Conservation (phyloP, 2,329 filamentous ascomycete genomes). For the Claviceps quebecensis region DNA sequence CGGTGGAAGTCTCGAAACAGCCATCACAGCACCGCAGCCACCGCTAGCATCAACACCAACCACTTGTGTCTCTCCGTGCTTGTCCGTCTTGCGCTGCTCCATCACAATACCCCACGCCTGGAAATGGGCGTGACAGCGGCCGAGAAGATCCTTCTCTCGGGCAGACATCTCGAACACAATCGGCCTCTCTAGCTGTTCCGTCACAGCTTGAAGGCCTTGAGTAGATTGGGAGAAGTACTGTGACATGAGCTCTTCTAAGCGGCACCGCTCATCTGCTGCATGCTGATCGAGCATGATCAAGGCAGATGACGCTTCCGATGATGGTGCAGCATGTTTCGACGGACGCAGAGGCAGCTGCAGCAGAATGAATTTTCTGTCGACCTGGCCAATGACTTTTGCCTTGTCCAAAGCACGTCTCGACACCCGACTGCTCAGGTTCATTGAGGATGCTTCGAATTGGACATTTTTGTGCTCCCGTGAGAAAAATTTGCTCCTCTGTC, state of each 20-base stretch:
- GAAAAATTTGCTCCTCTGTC: conserved; percentile 5
- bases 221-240: conserved; percentile 27
- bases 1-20: conserved; percentile 48
- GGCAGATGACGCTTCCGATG: conserved; percentile 25
- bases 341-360: conserved; percentile 34
- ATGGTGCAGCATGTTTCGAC: not conserved
- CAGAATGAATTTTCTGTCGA: conserved; percentile 83
- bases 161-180: conserved; percentile 51
- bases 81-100: conserved; percentile 29
- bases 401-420: conserved; percentile 45
- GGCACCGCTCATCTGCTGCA: conserved; percentile 79
- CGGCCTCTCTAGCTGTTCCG: conserved; percentile 32
- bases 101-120: conserved; percentile 58
- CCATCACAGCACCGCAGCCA: not conserved
- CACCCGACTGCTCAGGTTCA: conserved; percentile 30
- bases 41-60: not conserved
- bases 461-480: conserved; percentile 7
- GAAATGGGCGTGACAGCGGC: conserved; percentile 41
- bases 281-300: conserved; percentile 84
- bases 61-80: conserved; percentile 19
- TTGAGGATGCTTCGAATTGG: conserved; percentile 17
- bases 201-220: conserved; percentile 11
- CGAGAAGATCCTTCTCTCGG: conserved; percentile 47
- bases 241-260: conserved; percentile 58
- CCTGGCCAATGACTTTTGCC: conserved; percentile 62